A percentile compares a stretch with the other conserved stretches of the same genome.
phyloP scores from a whole-genome alignment of 345 rosid species.

The Dovyalis caffra region DNA sequence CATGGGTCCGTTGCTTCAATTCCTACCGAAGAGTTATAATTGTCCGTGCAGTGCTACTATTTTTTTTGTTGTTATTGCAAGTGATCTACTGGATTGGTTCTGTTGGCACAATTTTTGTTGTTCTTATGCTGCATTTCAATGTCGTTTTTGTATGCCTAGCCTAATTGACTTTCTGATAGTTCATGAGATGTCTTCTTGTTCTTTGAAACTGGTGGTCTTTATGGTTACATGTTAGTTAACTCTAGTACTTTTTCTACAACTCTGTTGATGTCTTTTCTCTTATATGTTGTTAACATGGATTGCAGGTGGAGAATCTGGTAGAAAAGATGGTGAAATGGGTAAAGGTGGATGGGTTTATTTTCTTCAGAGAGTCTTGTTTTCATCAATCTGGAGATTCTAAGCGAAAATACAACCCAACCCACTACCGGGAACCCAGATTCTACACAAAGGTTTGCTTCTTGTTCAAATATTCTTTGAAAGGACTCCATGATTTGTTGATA shows the following conservation, averaged over 20 bases:
- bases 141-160: not conserved
- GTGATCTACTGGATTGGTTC: not conserved
- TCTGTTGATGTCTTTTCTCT: not conserved
- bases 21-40: not conserved
- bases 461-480: not conserved
- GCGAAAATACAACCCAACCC: slow-evolving; percentile 82
- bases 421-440: slow-evolving; percentile 94
- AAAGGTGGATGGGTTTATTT: slow-evolving; percentile 83
- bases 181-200: not conserved
- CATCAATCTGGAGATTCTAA: slow-evolving; percentile 92
- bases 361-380: slow-evolving; percentile 96
- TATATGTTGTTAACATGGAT: slow-evolving; percentile 2
- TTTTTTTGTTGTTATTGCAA: too few relatives aligned
- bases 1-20: too few relatives aligned
- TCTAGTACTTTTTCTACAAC: not conserved
- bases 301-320: slow-evolving; percentile 73
- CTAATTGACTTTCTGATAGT: not conserved
- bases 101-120: not conserved
- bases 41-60: not conserved
- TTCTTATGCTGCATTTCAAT: not conserved
- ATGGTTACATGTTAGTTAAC: not conserved
- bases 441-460: slow-evolving; percentile 70
- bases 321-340: slow-evolving; percentile 81
- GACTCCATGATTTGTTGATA: not conserved
- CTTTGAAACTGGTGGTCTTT: not conserved